Evolutionary conservation across 305 asterid genomes (phyloP).

Genomic region (Fraxinus sp.): DNA sequence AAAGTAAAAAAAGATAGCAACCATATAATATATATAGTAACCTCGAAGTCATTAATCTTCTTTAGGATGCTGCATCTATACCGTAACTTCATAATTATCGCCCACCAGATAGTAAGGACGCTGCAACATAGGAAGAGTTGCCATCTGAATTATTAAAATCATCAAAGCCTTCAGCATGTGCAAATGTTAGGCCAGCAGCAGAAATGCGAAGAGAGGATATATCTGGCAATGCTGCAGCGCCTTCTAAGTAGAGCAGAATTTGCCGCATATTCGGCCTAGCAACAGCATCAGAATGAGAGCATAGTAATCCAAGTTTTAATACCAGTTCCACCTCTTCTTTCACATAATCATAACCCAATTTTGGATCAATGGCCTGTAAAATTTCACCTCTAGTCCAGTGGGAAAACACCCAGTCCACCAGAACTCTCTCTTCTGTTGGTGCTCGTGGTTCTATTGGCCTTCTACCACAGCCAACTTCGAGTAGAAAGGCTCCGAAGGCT

Average conservation of each 20-base stretch:
- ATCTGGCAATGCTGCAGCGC: constrained; percentile 39
- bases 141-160: constrained; percentile 21
- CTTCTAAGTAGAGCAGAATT: constrained; percentile 37
- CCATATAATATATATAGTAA: not conserved
- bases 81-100: not conserved
- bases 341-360: constrained; percentile 31
- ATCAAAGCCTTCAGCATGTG: constrained; percentile 42
- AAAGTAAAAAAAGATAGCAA: not conserved
- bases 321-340: constrained; percentile 32
- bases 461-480: constrained; percentile 55
- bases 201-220: constrained; percentile 12
- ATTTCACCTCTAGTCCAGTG: constrained; percentile 45
- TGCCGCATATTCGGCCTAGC: constrained; percentile 50
- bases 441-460: constrained; percentile 43
- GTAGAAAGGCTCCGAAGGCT: constrained; percentile 69
- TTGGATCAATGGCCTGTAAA: constrained; percentile 38
- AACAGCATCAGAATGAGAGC: constrained; percentile 41
- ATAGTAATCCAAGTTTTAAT: constrained; percentile 30
- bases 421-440: constrained; percentile 27
- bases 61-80: not conserved
- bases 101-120: not conserved
- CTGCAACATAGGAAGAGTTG: not conserved
- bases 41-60: not conserved
- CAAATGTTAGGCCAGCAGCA: constrained; percentile 23
- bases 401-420: constrained; percentile 47